Evolutionary conservation across 441 rosid species (phyloP), one percentile per base, ranked within the genome.

Genomic region (Populus tomentosa): DNA sequence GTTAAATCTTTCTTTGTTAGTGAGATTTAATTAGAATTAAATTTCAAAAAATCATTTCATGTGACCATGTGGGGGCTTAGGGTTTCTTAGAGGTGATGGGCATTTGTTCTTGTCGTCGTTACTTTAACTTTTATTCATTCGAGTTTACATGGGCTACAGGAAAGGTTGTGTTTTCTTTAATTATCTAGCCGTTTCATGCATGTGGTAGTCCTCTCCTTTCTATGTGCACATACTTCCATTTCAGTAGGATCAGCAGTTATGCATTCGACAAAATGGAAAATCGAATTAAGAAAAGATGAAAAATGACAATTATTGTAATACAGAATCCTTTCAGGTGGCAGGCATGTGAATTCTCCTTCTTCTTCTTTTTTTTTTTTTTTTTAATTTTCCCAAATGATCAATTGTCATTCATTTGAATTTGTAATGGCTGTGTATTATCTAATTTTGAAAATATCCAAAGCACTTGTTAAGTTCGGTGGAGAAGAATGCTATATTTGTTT

Each of bases 351-450:
- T 28, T 59, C 35, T 26, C 32, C 23, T 13, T 24, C 33, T 42
- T 73, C 28, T 3, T 67, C 26, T 26, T 40, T 23, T 13, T 24
- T 33, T 42, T 73, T 28, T 3, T 67, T 75, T 69, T 56, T 53
- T 66, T 28, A 28, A 28, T 40, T 3, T 59, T 63, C 6, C 10
- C 24, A 30, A 33, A 50, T 50, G 59, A 50, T 50, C 66, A 38
- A 70, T 70, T 79, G 30, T 70, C 79, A 59, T 46, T 73, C 75
- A 28, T 68, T 38, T 33, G 23, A 32, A 3, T 70, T 65, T 21
- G 26, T 26, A 6, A 74, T 23, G 56, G 8, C 70, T 72, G 67
- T 18, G 14, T 46, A 18, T 33, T 75, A 16, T 21, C 65, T 33
- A 20, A 16, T 16, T 40, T 68, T 50, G 32, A 56, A 18, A 33